Evolutionary conservation across 495 filamentous ascomycete species (phyloP), one percentile per base, ranked within the genome.

Genomic region (Haplographium delicatum): DNA sequence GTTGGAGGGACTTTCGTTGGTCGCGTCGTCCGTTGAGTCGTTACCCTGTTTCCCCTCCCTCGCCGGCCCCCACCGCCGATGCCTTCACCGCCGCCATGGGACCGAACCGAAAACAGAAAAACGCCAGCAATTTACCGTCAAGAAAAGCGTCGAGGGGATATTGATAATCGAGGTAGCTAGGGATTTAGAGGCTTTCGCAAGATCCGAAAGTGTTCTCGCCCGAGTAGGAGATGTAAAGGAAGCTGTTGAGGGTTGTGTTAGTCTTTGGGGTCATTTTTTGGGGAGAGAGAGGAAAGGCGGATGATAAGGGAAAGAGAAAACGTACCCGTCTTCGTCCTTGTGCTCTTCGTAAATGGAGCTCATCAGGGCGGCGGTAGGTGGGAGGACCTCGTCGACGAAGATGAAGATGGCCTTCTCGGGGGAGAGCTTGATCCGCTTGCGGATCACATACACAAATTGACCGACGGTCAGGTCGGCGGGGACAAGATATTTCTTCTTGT

Each of bases 361-460:
- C 93, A 99, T 99, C 37, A 99, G 82, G 39, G 93, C 93, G 38
- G 93, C 93, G 2, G 93, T 97, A 0, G 93, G 93, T 28, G 93
- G 93, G 23, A 99, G 81, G 28, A 97, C 91, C 78, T 96, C 93
- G 65, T 97, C 93, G 57, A 99, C 93, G 74, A 97, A 99, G 80
- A 99, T 99, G 80, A 99, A 99, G 77, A 99, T 99, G 58, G 93
- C 93, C 79, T 99, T 99, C 77, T 99, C 93, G 6, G 93, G 93
- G 9, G 90, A 96, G 45, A 99, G 79, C 88, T 99, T 99, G 76
- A 99, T 99, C 59, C 93, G 86, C 79, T 99, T 99, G 68, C 93
- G 89, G 72, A 99, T 99, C 41, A 99, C 93, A 68, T 99, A 99
- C 73, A 99, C 93, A 68, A 99, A 99, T 84, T 99, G 93, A 60